Evolutionary conservation across 1,284 basidiomycete species (phyloP), one percentile per base, ranked within the genome.

Genomic region (Athelia sp.): DNA sequence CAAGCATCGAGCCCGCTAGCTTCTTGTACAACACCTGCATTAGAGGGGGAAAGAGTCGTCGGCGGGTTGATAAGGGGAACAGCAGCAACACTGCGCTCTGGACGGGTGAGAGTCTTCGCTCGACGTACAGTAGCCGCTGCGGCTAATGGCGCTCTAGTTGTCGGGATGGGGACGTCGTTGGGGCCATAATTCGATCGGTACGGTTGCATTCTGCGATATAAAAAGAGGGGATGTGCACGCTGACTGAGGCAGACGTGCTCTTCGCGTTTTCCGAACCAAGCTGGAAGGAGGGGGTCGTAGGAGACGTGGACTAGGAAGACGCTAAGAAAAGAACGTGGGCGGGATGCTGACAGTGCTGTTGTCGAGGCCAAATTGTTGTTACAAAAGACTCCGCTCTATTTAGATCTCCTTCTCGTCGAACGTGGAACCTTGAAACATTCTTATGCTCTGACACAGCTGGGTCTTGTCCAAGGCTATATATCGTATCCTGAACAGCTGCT

Each of bases 51-150:
- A 50, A 75, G 63, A 35, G 75, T 60, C 14, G 74, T 58, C 47
- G 77, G 72, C 1, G 87, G 84, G 51, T 92, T 95, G 62, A 99
- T 95, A 60, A 99, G 84, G 1, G 97, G 96, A 13, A 90, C 87
- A 35, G 93, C 90, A 10, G 92, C 93, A 51, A 98, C 90, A 64
- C 90, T 82, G 51, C 96, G 85, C 73, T 99, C 96, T 58, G 96
- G 97, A 49, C 93, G 81, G 48, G 93, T 98, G 57, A 99, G 84
- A 2, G 96, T 99, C 75, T 97, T 98, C 62, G 89, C 90, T 52
- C 94, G 80, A 48, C 85, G 84, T 51, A 91, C 75, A 47, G 82
- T 82, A 35, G 81, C 72, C 47, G 76, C 77, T 47, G 78, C 70
- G 21, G 74, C 63, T 35, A 74, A 71, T 14, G 82, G 76, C 47